A percentile compares a stretch with the other conserved stretches of the same genome.
Conservation (phyloP, 2,329 filamentous ascomycete species). For the Hypoxylon sp. region DNA sequence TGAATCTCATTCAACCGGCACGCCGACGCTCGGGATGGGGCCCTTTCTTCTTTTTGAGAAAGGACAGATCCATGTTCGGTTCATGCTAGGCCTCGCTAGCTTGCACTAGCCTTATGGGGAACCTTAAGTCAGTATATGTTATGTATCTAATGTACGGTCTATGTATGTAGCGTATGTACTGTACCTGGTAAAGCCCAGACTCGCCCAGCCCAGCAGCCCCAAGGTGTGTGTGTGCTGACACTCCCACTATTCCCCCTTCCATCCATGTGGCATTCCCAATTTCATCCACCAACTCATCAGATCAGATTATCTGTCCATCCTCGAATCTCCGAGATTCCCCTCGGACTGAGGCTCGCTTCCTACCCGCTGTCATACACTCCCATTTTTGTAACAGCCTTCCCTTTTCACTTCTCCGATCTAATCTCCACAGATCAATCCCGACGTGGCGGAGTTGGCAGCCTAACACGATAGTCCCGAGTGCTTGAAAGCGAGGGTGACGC, state of each 20-base stretch:
- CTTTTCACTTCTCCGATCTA: conserved; percentile 40
- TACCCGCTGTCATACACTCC: conserved; percentile 1
- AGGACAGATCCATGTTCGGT: conserved; percentile 35
- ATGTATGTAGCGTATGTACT: background rate
- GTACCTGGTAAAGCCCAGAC: conserved; percentile 13
- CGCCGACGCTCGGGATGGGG: conserved; percentile 42
- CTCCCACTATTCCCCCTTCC: conserved; percentile 18
- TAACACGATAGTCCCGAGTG: conserved; percentile 10
- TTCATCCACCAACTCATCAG: conserved; percentile 33
- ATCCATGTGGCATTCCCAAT: conserved; percentile 37
- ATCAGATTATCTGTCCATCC: conserved; percentile 35
- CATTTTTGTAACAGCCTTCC: conserved; percentile 16
- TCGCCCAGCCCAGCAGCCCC: conserved; percentile 16
- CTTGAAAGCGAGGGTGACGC: conserved; percentile 38
- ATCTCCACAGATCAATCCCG: conserved; percentile 44
- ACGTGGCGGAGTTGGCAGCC: conserved; percentile 37
- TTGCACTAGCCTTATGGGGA: conserved; percentile 32
- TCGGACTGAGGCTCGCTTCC: conserved; percentile 37
- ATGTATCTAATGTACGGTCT: too few relatives aligned
- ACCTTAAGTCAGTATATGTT: background rate
- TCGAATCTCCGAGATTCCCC: conserved; percentile 47
- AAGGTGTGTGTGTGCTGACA: conserved; percentile 8
- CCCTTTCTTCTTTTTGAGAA: conserved; percentile 31
- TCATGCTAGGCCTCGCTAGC: conserved; percentile 26
- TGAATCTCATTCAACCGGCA: conserved; percentile 45